Evolutionary conservation across 495 filamentous ascomycete genomes (phyloP).

Genomic region (Glarea lozoyensis): DNA sequence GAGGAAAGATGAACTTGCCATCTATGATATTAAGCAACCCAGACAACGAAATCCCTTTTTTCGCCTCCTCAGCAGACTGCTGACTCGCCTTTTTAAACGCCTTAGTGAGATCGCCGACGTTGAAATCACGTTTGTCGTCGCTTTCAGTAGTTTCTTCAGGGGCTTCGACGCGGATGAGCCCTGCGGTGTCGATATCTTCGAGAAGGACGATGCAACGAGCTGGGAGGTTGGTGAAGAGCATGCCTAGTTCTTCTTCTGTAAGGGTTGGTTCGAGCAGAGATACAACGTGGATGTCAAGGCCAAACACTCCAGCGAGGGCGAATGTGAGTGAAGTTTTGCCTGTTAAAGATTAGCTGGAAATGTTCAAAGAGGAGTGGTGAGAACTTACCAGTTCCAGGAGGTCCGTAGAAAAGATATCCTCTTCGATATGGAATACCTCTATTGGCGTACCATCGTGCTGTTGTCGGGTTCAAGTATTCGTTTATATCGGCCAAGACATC

Average conservation of each 20-base stretch:
- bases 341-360: too few species aligned
- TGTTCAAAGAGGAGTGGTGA: too few species aligned
- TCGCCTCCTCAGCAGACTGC: constrained; percentile 6
- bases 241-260: constrained; percentile 58
- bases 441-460: constrained; percentile 5
- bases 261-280: constrained; percentile 40
- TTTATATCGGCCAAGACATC: constrained; percentile 7
- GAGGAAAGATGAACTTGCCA: too few species aligned
- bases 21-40: constrained; percentile 69
- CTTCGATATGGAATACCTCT: constrained; percentile 48
- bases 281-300: constrained; percentile 55
- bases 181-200: constrained; percentile 62
- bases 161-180: constrained; percentile 36
- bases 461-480: constrained; percentile 3
- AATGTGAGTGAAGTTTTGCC: constrained; percentile 50
- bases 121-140: constrained; percentile 12
- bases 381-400: constrained; percentile 79
- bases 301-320: constrained; percentile 56
- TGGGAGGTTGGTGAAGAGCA: constrained; percentile 59
- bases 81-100: too few species aligned
- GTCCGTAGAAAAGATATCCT: constrained; percentile 80
- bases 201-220: constrained; percentile 57
- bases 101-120: not conserved
- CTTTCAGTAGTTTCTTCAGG: constrained; percentile 21
- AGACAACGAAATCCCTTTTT: constrained; percentile 55